Evolutionary conservation across 1,284 basidiomycete species (phyloP), one percentile per base, ranked within the genome.

Genomic region (Trichosporon sp.): DNA sequence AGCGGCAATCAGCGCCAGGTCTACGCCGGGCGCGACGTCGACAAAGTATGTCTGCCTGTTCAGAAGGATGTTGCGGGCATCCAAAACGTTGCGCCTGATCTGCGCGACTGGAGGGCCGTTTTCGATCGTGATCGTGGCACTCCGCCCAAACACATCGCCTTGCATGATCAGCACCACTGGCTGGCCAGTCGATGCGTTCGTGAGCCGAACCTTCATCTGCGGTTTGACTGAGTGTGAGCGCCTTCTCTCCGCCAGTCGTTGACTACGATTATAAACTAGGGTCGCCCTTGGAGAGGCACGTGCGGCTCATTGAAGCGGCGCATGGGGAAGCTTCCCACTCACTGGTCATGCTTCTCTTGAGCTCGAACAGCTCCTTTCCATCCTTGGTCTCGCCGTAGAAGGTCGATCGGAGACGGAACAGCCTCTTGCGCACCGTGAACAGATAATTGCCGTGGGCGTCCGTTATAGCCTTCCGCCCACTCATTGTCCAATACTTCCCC

Each of bases 11-110:
- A 82, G 70, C 4, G 78, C 71, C 3, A 81, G 72, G 65, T 83
- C 82, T 11, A 83, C 80, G 14, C 79, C 79, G 0, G 81, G 78
- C 1, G 81, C 81, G 23, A 81, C 74, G 0, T 73, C 76, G 8
- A 81, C 74, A 37, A 73, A 72, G 70, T 81, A 81, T 75, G 76
- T 76, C 66, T 79, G 78, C 56, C 73, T 71, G 58, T 75, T 73
- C 9, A 59, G 63, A 23, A 76, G 74, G 5, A 76, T 54, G 65
- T 79, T 70, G 29, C 74, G 37, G 16, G 69, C 66, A 61, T 74
- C 77, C 37, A 73, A 59, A 44, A 75, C 16, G 36, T 77, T 57
- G 52, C 80, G 70, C 19, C 71, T 68, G 56, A 81, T 76, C 61
- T 75, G 73, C 8, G 77, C 80, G 13, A 78, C 68, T 5, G 73